Base-by-base conservation (phyloP, 805 yeast species). In the Pichia rugopelliculosa region DNA sequence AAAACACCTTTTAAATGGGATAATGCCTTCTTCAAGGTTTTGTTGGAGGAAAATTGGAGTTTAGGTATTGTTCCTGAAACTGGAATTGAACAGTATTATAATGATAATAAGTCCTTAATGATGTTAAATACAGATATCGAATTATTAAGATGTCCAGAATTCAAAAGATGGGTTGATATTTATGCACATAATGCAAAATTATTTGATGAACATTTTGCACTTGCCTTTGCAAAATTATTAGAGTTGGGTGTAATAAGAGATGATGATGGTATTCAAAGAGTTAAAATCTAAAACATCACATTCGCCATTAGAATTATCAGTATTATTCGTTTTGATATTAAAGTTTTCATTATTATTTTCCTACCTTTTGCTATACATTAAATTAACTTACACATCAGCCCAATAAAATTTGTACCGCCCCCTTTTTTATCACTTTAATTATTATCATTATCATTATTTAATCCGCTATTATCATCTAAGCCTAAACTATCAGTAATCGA, bases 81-180 rank as follows among this genome's bases (percentile, higher is more conserved):
- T 0, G 75, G 73, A 0, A 61, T 55, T 46, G 53, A 53, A 9
- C 78, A 74, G 48, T 74, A 60, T 53, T 66, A 55, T 50, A 69
- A 69, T 49, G 45, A 55, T 3, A 69, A 69, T 47, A 60, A 62
- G 22, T 49, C 51, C 1, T 74, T 85, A 55, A 87, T 88, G 95
- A 88, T 88, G 96, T 67, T 88, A 45, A 88, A 87, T 25, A 80
- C 95, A 12, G 96, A 88, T 60, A 73, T 80, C 74, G 80, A 87
- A 15, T 33, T 65, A 42, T 60, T 77, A n/a, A 68, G 76, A 55
- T 90, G 84, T 64, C 73, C 79, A 4, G 69, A 65, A 42, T 87
- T 81, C 63, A 66, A 68, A 50, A 65, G 68, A 47, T 79, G 82
- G 76, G 90, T 83, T 15, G 74, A 80, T 56, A 66, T 67, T 48